Conservation (phyloP, 2,329 filamentous ascomycete species). For the Tolypocladium album region DNA sequence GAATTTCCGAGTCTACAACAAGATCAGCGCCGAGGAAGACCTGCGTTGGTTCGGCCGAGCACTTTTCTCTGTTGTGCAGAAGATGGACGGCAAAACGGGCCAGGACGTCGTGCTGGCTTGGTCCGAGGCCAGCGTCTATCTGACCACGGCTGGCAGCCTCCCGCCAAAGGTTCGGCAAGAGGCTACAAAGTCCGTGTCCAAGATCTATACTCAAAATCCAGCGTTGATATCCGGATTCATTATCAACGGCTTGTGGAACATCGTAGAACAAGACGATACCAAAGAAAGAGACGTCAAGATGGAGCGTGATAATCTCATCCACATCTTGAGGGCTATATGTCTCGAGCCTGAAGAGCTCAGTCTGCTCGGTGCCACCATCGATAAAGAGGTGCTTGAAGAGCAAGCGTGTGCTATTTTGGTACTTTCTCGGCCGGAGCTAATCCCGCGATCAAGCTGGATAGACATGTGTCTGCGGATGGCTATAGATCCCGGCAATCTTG, state of each 20-base stretch:
- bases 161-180: constrained; percentile 53
- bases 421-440: constrained; percentile 64
- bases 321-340: constrained; percentile 53
- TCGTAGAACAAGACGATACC: constrained; percentile 55
- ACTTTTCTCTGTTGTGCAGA: constrained; percentile 48
- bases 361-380: constrained; percentile 29
- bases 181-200: constrained; percentile 49
- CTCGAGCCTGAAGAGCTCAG: constrained; percentile 40
- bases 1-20: constrained; percentile 75
- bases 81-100: constrained; percentile 36
- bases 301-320: constrained; percentile 51
- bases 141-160: constrained; percentile 53
- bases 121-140: constrained; percentile 77
- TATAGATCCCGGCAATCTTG: constrained; percentile 73
- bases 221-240: constrained; percentile 50
- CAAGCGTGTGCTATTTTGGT: constrained; percentile 73
- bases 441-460: constrained; percentile 80
- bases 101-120: constrained; percentile 54
- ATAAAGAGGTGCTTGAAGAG: constrained; percentile 41
- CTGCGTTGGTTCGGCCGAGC: constrained; percentile 66
- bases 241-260: constrained; percentile 67
- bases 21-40: constrained; percentile 65
- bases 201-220: constrained; percentile 52
- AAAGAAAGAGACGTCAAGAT: constrained; percentile 72
- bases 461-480: constrained; percentile 70